Evolutionary conservation across 768 basidiomycete species (phyloP).

Genomic region (Termitomyces sp.): DNA sequence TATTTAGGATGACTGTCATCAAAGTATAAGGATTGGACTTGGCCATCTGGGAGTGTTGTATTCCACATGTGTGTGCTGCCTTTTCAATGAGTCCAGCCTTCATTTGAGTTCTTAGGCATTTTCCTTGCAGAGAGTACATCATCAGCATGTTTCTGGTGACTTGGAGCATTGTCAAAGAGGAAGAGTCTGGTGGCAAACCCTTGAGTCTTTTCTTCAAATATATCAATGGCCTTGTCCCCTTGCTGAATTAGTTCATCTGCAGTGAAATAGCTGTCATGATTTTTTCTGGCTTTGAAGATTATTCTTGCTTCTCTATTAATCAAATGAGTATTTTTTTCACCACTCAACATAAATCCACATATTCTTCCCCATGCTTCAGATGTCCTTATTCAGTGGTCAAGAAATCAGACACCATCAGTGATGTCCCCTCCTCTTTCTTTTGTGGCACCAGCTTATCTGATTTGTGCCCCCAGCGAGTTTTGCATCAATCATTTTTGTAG

Average conservation of each 20-base stretch:
- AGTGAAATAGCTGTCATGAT: conserved; percentile 23
- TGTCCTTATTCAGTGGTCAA: conserved; percentile 22
- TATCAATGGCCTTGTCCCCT: neutral
- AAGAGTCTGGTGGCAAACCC: conserved; percentile 15
- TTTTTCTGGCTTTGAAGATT: conserved; percentile 20
- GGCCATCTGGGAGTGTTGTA: conserved; percentile 17
- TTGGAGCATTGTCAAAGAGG: conserved; percentile 15
- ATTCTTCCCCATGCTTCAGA: conserved; percentile 9
- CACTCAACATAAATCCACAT: neutral
- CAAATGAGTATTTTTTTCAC: neutral
- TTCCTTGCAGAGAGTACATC: conserved; percentile 24
- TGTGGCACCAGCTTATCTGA: no score
- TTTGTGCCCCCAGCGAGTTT: no score
- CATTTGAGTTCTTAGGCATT: conserved; percentile 21
- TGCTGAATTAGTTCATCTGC: conserved; percentile 21
- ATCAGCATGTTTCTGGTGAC: conserved; percentile 19
- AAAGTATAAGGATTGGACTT: conserved; percentile 29
- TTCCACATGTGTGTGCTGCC: conserved; percentile 19
- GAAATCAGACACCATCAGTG: conserved; percentile 31
- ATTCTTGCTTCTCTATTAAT: conserved; percentile 16
- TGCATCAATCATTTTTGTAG: no score
- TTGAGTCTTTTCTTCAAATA: conserved; percentile 19
- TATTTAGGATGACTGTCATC: conserved; percentile 23
- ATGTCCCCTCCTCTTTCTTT: no score
- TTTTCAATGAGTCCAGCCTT: conserved; percentile 11